phyloP scores from a whole-genome alignment of 2,329 filamentous ascomycete genomes.

The Trichophyton equinum region DNA sequence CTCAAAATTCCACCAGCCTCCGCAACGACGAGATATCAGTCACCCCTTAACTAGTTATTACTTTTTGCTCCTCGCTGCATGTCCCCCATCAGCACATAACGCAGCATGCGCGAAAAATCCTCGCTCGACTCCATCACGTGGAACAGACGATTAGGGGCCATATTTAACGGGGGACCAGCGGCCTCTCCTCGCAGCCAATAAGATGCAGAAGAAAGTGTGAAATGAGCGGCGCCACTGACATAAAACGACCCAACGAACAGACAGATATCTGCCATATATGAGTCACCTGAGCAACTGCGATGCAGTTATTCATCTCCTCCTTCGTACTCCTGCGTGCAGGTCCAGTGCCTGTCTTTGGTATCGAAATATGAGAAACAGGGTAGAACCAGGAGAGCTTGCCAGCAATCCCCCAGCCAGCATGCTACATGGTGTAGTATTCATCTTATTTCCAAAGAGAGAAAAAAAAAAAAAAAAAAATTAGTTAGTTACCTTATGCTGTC shows the following conservation, averaged over 20 bases:
- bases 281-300: not conserved
- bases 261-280: not conserved
- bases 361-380: not conserved
- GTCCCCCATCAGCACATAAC: not conserved
- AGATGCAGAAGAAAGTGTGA: slow-evolving; percentile 1
- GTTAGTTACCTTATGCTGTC: not conserved
- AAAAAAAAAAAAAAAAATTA: not conserved
- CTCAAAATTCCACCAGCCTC: not conserved
- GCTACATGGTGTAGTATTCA: not conserved
- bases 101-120: slow-evolving; percentile 1
- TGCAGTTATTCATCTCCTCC: not conserved
- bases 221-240: not conserved
- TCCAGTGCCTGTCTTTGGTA: not conserved
- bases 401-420: not conserved
- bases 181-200: not conserved
- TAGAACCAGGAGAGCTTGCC: not conserved
- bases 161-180: not conserved
- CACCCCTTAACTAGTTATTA: not conserved
- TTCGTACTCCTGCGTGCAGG: not conserved
- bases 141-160: not conserved
- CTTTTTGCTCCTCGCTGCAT: not conserved
- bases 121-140: not conserved
- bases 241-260: not conserved
- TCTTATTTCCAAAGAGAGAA: not conserved
- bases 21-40: not conserved